phyloP scores from a whole-genome alignment of 2,329 filamentous ascomycete genomes.

The Gnomoniopsis sp. region DNA sequence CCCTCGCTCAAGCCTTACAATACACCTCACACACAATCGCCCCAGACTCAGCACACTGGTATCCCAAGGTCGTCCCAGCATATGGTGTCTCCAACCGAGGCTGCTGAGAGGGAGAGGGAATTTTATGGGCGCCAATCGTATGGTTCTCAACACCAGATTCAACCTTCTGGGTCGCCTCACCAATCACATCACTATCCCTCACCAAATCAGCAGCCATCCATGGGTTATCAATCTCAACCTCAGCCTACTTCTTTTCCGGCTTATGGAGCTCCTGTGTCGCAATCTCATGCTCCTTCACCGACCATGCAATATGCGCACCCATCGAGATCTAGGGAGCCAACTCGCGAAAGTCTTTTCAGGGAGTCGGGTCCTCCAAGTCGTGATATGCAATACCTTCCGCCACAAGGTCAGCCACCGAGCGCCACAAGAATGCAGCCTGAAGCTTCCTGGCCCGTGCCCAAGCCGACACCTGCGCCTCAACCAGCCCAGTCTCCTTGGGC shows the following conservation, averaged over 20 bases:
- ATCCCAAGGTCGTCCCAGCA: slow-evolving; percentile 41
- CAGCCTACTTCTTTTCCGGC: slow-evolving; percentile 37
- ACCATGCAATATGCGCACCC: slow-evolving; percentile 47
- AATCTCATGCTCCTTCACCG: slow-evolving; percentile 43
- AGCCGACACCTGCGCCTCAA: slow-evolving; percentile 29
- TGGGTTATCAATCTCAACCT: slow-evolving; percentile 24
- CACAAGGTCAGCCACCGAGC: slow-evolving; percentile 22
- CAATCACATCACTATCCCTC: slow-evolving; percentile 24
- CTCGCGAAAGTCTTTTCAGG: slow-evolving; percentile 30
- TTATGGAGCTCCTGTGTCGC: slow-evolving; percentile 42
- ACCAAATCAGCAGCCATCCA: slow-evolving; percentile 22
- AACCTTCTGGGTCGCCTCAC: slow-evolving; percentile 29
- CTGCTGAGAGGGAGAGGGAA: slow-evolving; percentile 40
- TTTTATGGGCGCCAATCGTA: slow-evolving; percentile 43
- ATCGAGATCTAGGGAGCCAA: slow-evolving; percentile 1
- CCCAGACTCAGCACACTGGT: slow-evolving; percentile 45
- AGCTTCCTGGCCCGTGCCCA: slow-evolving; percentile 32
- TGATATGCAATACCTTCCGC: slow-evolving; percentile 33
- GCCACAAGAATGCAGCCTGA: slow-evolving; percentile 26
- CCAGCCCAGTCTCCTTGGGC: slow-evolving; percentile 36
- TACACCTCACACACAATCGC: slow-evolving; percentile 43
- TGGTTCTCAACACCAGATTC: slow-evolving; percentile 28
- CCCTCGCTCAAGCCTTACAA: slow-evolving; percentile 50
- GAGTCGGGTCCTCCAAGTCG: slow-evolving; percentile 36
- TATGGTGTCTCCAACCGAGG: slow-evolving; percentile 39